These are phyloP conservation scores for Kwoniella shandongensis DNA, from an alignment of 768 basidiomycete species.

Conservation along the genomic window DNA sequence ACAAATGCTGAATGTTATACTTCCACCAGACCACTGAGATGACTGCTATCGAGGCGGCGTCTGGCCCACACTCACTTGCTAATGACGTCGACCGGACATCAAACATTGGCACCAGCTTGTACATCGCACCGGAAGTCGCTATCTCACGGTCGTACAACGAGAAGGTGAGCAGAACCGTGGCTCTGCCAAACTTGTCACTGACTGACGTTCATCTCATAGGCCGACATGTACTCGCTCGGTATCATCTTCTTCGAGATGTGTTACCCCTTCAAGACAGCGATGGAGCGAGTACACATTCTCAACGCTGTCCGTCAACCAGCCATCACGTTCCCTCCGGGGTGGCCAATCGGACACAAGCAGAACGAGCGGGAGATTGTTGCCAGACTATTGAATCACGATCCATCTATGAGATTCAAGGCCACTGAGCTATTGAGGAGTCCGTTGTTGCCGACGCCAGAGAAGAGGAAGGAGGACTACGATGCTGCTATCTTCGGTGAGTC, in stretches of 20 bases:
- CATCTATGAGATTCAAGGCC: constrained; percentile 72
- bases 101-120: constrained; percentile 79
- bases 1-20: background rate
- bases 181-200: no score
- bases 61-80: constrained; percentile 3
- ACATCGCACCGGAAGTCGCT: constrained; percentile 85
- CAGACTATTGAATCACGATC: constrained; percentile 78
- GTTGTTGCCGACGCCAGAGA: constrained; percentile 70
- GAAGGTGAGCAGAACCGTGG: constrained; percentile 57
- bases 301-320: constrained; percentile 71
- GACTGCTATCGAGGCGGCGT: constrained; percentile 26
- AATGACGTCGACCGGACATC: constrained; percentile 49
- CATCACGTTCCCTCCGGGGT: constrained; percentile 73
- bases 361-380: constrained; percentile 72
- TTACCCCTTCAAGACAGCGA: constrained; percentile 69
- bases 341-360: constrained; percentile 61
- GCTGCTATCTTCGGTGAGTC: constrained; percentile 70
- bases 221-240: constrained; percentile 92
- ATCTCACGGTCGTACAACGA: constrained; percentile 61
- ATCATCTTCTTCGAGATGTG: constrained; percentile 99
- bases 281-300: constrained; percentile 80
- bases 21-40: constrained; percentile 30
- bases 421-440: constrained; percentile 78
- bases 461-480: constrained; percentile 82
- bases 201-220: constrained; percentile 48